Evolutionary conservation across 768 basidiomycete species (phyloP).

Genomic region (Rhizopogon roseolus): DNA sequence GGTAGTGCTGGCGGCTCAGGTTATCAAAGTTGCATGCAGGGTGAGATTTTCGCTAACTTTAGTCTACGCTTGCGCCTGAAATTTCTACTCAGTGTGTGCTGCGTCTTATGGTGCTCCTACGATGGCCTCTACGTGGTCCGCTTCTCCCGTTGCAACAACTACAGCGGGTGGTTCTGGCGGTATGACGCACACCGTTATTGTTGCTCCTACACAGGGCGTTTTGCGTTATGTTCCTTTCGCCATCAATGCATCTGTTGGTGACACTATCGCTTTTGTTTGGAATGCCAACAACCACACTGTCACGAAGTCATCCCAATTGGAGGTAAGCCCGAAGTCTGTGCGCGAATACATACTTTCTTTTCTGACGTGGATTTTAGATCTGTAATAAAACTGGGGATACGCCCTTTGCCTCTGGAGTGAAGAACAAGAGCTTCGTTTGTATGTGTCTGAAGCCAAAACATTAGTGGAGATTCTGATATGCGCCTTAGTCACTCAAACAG

Average conservation of each 20-base stretch:
- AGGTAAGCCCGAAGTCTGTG: slow-evolving; percentile 9
- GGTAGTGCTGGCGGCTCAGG: slow-evolving; percentile 43
- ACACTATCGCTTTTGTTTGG: slow-evolving; percentile 76
- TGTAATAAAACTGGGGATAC: slow-evolving; percentile 68
- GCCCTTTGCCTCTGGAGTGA: slow-evolving; percentile 62
- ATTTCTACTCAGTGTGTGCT: slow-evolving; percentile 49
- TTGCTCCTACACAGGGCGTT: slow-evolving; percentile 73
- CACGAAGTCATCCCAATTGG: slow-evolving; percentile 66
- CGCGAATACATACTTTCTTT: background rate
- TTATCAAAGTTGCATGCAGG: slow-evolving; percentile 67
- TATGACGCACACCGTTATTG: slow-evolving; percentile 69
- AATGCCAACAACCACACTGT: slow-evolving; percentile 78
- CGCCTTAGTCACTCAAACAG: slow-evolving; percentile 55
- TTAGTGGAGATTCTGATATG: slow-evolving; percentile 10
- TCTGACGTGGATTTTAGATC: slow-evolving; percentile 20
- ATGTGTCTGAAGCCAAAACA: slow-evolving; percentile 16
- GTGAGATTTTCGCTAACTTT: slow-evolving; percentile 35
- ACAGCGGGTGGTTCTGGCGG: slow-evolving; percentile 41
- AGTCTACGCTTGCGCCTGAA: background rate
- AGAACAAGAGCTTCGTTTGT: slow-evolving; percentile 63
- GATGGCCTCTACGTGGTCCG: slow-evolving; percentile 12
- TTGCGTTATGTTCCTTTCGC: slow-evolving; percentile 74
- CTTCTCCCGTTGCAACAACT: slow-evolving; percentile 17
- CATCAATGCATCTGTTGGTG: slow-evolving; percentile 70
- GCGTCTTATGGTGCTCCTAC: slow-evolving; percentile 47